Conservation (phyloP, 2,329 filamentous ascomycete species). For the Elsinoe necatrix region DNA sequence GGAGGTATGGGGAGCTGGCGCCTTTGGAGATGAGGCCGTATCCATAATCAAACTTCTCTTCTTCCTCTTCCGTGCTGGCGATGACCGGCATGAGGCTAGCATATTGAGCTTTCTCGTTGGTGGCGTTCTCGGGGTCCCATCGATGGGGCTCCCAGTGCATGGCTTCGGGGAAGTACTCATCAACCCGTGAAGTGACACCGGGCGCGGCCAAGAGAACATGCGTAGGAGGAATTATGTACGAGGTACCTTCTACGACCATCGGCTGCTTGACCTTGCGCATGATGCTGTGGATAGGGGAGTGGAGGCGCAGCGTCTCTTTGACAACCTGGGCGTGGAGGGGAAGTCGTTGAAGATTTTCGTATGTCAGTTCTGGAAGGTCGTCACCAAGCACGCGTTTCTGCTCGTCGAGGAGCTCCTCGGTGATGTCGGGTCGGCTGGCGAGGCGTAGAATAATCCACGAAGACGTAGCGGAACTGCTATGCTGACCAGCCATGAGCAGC, state of each 20-base stretch:
- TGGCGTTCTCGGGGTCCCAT: constrained; percentile 61
- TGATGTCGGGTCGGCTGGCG: constrained; percentile 65
- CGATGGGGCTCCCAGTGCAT: constrained; percentile 81
- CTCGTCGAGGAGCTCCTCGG: constrained; percentile 76
- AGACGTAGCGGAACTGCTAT: constrained; percentile 75
- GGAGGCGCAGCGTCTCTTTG: constrained; percentile 84
- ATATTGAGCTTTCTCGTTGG: constrained; percentile 36
- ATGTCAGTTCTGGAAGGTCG: constrained; percentile 65
- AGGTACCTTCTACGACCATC: constrained; percentile 73
- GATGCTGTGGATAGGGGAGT: constrained; percentile 91
- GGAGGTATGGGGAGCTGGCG: constrained; percentile 78
- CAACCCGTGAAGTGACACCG: constrained; percentile 65
- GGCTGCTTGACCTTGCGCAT: constrained; percentile 86
- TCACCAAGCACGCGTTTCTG: constrained; percentile 65
- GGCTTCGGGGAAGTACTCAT: constrained; percentile 72
- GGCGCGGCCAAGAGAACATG: constrained; percentile 80
- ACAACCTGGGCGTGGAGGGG: constrained; percentile 76
- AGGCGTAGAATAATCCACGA: constrained; percentile 80
- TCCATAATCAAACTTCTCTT: constrained; percentile 79
- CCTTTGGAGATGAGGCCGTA: constrained; percentile 92
- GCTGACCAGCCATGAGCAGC: constrained; percentile 83
- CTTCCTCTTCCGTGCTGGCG: constrained; percentile 38
- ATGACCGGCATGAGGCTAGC: constrained; percentile 25
- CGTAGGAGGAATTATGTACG: constrained; percentile 69
- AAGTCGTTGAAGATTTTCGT: constrained; percentile 69